Evolutionary conservation across 148 eudicot species (phyloP).

Genomic region (Gaultheria prostrata): DNA sequence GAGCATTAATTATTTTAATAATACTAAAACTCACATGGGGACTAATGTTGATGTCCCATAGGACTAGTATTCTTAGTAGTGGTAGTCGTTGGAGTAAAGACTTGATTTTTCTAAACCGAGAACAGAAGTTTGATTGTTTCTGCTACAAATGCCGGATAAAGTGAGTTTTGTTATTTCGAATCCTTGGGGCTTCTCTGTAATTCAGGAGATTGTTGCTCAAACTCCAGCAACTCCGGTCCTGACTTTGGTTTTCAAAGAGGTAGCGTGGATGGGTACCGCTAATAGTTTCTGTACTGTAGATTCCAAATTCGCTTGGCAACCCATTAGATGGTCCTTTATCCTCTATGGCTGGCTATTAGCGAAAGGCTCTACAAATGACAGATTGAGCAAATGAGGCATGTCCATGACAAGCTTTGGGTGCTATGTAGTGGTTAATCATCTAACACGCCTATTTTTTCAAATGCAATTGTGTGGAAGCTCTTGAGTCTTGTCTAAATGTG

Average conservation of each 20-base stretch:
- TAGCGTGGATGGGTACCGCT: not conserved
- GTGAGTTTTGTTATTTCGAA: not conserved
- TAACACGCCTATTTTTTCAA: not conserved
- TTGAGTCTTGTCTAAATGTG: not conserved
- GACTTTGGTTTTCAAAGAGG: not conserved
- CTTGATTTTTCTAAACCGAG: not conserved
- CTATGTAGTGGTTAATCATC: not conserved
- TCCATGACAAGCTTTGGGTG: not conserved
- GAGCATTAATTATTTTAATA: no score
- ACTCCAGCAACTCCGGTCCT: not conserved
- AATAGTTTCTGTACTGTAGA: not conserved
- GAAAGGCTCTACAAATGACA: not conserved
- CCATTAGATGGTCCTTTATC: not conserved
- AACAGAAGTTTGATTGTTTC: no score
- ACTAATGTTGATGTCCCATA: no score
- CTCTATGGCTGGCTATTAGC: not conserved
- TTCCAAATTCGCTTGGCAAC: not conserved
- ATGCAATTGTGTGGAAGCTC: not conserved
- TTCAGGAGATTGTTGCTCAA: not conserved
- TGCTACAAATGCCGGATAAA: not conserved
- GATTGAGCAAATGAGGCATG: not conserved
- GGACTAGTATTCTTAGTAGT: not conserved
- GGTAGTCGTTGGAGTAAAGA: not conserved
- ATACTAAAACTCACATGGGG: no score
- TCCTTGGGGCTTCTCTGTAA: not conserved